Evolutionary conservation across 31 red algal species (phyloP).

Genomic region (Asparagopsis taxiformis): DNA sequence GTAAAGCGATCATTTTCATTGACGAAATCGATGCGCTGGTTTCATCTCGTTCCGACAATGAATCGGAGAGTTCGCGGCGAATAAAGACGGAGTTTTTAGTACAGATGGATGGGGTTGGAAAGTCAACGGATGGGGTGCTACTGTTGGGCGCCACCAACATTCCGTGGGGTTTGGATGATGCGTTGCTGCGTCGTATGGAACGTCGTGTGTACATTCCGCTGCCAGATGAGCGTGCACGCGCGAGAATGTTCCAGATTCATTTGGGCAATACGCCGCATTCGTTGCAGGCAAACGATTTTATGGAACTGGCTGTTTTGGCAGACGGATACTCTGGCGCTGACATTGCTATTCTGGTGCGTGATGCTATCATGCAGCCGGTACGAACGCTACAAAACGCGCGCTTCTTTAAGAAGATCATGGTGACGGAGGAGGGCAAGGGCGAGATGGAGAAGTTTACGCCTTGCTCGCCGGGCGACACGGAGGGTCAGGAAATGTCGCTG

Average conservation of each 20-base stretch:
- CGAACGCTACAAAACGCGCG: conserved; percentile 86
- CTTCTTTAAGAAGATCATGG: conserved; percentile 73
- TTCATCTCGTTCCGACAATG: conserved; percentile 56
- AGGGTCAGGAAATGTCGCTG: conserved; percentile 79
- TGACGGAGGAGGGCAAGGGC: conserved; percentile 16
- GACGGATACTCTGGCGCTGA: conserved; percentile 87
- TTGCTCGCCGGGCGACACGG: conserved; percentile 90
- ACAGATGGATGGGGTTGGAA: conserved; percentile 89
- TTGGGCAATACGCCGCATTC: conserved; percentile 63
- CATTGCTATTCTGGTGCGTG: conserved; percentile 70
- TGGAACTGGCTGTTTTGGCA: conserved; percentile 31
- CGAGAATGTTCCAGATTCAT: conserved; percentile 74
- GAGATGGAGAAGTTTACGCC: conserved; percentile 65
- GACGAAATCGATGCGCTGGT: conserved; percentile 92
- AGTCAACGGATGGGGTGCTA: conserved; percentile 73
- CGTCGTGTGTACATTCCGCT: conserved; percentile 86
- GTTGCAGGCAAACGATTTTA: conserved; percentile 33
- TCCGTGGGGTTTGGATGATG: conserved; percentile 86
- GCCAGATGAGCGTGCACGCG: conserved; percentile 69
- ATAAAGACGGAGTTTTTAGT: conserved; percentile 92
- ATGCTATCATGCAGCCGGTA: conserved; percentile 98
- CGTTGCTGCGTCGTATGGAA: conserved; percentile 85
- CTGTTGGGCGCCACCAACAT: conserved; percentile 92
- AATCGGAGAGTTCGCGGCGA: conserved; percentile 68
- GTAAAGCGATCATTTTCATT: conserved; percentile 78